A percentile compares a stretch with the other conserved stretches of the same genome.
Evolutionary conservation across 352 stramenopile species (phyloP).

Genomic region (Nothophytophthora sp.): DNA sequence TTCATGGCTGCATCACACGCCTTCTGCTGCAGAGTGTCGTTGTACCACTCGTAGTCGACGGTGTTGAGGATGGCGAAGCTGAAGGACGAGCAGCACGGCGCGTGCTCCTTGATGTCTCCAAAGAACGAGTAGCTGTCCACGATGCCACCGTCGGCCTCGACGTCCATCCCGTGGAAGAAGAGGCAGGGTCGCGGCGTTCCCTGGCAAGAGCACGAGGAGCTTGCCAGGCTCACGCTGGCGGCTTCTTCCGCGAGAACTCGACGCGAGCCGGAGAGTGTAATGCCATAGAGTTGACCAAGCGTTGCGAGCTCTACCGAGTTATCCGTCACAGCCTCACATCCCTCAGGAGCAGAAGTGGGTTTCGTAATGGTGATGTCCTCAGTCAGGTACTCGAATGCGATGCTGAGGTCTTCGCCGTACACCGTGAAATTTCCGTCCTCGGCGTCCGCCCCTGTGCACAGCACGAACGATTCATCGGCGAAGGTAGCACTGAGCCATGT

Average conservation of each 20-base stretch:
- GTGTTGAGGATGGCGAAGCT: conserved; percentile 51
- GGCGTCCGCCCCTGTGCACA: conserved; percentile 32
- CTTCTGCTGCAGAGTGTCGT: conserved; percentile 39
- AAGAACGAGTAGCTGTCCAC: conserved; percentile 40
- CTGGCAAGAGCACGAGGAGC: conserved; percentile 35
- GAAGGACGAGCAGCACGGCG: conserved; percentile 54
- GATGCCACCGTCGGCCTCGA: conserved; percentile 27
- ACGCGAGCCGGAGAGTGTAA: conserved; percentile 7
- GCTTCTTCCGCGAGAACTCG: conserved; percentile 18
- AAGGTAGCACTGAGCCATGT: conserved; percentile 45
- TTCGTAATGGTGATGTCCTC: conserved; percentile 27
- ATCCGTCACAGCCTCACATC: conserved; percentile 20
- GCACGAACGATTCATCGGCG: conserved; percentile 40
- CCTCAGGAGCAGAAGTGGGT: conserved; percentile 19
- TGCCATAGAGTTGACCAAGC: conserved; percentile 25
- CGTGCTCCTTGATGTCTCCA: conserved; percentile 43
- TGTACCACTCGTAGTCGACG: conserved; percentile 47
- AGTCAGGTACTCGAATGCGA: conserved; percentile 27
- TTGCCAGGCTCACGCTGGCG: conserved; percentile 20
- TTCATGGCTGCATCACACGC: conserved; percentile 35
- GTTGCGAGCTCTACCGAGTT: conserved; percentile 19
- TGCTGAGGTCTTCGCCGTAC: conserved; percentile 45
- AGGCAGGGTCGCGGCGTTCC: conserved; percentile 39
- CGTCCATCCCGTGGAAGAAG: conserved; percentile 56
- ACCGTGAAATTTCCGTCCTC: conserved; percentile 32